phyloP scores from a whole-genome alignment of 352 stramenopile species.

The Globisporangium canariense region DNA sequence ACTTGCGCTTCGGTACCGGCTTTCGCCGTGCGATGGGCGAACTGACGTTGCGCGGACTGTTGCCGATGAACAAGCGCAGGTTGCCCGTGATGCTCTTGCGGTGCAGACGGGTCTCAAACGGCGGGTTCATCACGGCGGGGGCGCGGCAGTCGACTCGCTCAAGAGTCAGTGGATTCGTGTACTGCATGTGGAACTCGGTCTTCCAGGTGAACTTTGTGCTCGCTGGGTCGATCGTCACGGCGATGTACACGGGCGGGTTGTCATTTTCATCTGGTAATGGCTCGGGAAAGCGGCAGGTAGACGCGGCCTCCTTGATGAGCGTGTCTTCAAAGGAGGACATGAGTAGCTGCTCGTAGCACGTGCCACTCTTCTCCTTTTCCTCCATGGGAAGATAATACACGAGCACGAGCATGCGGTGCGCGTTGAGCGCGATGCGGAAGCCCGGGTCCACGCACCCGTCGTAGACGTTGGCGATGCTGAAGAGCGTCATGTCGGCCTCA shows the following conservation, averaged over 20 bases:
- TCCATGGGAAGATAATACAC: constrained; percentile 60
- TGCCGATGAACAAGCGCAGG: constrained; percentile 59
- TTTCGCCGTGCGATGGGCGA: constrained; percentile 22
- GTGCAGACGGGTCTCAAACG: constrained; percentile 23
- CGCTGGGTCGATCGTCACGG: constrained; percentile 46
- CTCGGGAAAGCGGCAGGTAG: constrained; percentile 20
- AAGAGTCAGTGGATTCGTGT: constrained; percentile 42
- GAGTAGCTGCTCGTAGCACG: constrained; percentile 54
- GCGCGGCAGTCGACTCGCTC: constrained; percentile 40
- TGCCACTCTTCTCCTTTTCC: constrained; percentile 26
- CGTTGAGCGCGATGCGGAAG: constrained; percentile 64
- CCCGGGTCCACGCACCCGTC: constrained; percentile 58
- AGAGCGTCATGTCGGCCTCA: constrained; percentile 54
- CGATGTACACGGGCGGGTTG: constrained; percentile 57
- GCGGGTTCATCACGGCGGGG: constrained; percentile 21
- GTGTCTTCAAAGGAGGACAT: constrained; percentile 17
- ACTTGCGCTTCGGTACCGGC: constrained; percentile 17
- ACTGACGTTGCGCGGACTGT: constrained; percentile 58
- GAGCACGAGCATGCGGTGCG: constrained; percentile 50
- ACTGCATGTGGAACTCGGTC: constrained; percentile 56
- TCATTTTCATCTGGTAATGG: constrained; percentile 34
- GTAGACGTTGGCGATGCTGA: constrained; percentile 64
- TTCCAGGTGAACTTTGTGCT: constrained; percentile 22
- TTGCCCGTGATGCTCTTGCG: constrained; percentile 48
- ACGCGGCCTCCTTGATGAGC: constrained; percentile 19